Evolutionary conservation across 371 early-diverging fungal genomes (phyloP), one percentile per base, ranked within the genome.

Genomic region (Mucor sp.): DNA sequence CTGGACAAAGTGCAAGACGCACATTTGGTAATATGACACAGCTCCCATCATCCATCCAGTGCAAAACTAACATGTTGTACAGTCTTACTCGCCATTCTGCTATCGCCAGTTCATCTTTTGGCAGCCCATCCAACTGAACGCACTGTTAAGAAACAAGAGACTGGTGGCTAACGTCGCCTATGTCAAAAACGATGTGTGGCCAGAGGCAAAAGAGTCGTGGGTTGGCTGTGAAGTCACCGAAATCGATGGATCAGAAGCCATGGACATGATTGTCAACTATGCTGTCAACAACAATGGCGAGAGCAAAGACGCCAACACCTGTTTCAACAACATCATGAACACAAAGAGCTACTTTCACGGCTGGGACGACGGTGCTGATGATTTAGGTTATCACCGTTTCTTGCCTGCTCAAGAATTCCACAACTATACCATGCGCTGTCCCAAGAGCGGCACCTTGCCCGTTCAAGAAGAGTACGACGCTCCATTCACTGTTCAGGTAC

Each of bases 211-310:
- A 60, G 57, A 69, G 37, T 71, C 73, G 6, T 83, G 83, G 83
- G 72, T 72, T 0, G 81, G 79, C 21, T 83, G 83, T 60, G 79
- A 83, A 69, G 81, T 83, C 6, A 81, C 81, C 15, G 65, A 83
- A 30, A 83, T 83, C 27, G 83, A 83, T 53, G 83, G 78, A 43
- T 62, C 61, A 14, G 78, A 80, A 33, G 83, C 81, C 19, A 74
- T 83, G 61, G 79, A 80, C 7, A 83, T 83, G 83, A 74, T 83
- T 53, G 79, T 77, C 58, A 77, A 83, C 56, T 83, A 83, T 48
- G 83, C 83, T n/a, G 81, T 83, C 58, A 83, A 83, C 50, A 83
- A 83, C 65, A 83, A 83, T 58, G 83, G 83, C 15, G 83, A 83
- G 71, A 79, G 79, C 50, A 83, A 83, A 74, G 83, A 83, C 58